phyloP scores from a whole-genome alignment of 2,329 filamentous ascomycete genomes.

The Bisporella sp. region DNA sequence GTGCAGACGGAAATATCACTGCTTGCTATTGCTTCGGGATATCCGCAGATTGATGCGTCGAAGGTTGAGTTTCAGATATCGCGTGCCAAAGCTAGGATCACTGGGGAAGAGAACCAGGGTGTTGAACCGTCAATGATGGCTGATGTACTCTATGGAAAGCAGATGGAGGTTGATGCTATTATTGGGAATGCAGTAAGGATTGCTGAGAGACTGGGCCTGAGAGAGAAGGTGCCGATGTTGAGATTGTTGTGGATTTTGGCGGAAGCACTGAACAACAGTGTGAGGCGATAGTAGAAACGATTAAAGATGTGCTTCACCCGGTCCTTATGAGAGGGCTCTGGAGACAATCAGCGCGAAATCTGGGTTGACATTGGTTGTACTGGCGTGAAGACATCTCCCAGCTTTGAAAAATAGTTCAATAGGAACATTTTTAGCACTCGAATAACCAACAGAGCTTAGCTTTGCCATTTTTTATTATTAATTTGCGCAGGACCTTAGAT shows the following conservation, averaged over 20 bases:
- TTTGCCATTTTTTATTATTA: no score
- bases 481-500: no score
- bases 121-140: constrained; percentile 47
- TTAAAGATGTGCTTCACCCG: no score
- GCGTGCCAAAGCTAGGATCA: neutral
- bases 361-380: no score
- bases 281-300: neutral
- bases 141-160: constrained; percentile 48
- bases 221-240: constrained; percentile 41
- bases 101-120: constrained; percentile 30
- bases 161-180: constrained; percentile 58
- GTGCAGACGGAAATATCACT: constrained; percentile 46
- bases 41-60: constrained; percentile 40
- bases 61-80: constrained; percentile 18
- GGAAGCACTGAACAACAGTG: neutral
- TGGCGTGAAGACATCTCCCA: no score
- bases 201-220: constrained; percentile 44
- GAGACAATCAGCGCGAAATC: no score
- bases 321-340: no score
- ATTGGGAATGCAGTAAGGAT: constrained; percentile 52
- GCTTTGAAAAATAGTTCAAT: no score
- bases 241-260: constrained; percentile 17
- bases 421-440: no score
- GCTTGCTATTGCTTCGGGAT: constrained; percentile 46
- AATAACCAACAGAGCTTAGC: no score